Evolutionary conservation across 108 stramenopile species (phyloP).

Genomic region (Cyclostephanos tholiformis): DNA sequence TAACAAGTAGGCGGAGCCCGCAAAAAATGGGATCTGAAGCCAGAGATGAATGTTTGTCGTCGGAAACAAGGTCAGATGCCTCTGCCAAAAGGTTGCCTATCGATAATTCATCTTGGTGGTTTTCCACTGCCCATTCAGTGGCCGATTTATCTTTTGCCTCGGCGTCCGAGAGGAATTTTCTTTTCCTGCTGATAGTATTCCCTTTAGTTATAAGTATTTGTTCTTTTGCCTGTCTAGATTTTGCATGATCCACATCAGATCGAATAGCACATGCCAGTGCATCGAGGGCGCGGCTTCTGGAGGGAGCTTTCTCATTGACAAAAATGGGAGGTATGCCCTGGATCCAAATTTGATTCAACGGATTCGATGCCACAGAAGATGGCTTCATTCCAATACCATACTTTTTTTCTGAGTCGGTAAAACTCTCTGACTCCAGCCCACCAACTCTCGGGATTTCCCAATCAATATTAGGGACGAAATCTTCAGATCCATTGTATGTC

Average conservation of each 20-base stretch:
- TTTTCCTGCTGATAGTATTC: constrained; percentile 10
- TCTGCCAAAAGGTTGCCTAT: not conserved
- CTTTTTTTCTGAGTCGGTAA: constrained; percentile 50
- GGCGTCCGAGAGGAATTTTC: constrained; percentile 12
- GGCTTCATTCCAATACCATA: constrained; percentile 55
- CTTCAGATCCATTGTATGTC: constrained; percentile 80
- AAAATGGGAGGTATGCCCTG: constrained; percentile 77
- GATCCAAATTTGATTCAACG: constrained; percentile 80
- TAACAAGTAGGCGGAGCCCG: constrained; percentile 13
- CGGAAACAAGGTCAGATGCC: constrained; percentile 7
- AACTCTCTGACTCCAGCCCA: not conserved
- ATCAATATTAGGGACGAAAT: constrained; percentile 69
- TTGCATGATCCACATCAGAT: constrained; percentile 76
- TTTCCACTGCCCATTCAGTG: constrained; percentile 18
- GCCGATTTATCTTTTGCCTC: constrained; percentile 13
- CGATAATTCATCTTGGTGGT: constrained; percentile 1
- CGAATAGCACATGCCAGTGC: constrained; percentile 80
- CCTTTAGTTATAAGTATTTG: constrained; percentile 30
- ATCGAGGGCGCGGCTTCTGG: constrained; percentile 66
- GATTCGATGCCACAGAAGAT: constrained; percentile 61
- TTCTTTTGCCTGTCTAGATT: constrained; percentile 12
- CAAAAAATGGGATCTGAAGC: not conserved
- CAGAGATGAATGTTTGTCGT: not conserved
- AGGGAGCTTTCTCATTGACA: constrained; percentile 72
- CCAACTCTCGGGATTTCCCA: constrained; percentile 53